Percentiles rank a stretch among this genome's conserved stretches.
Conservation (phyloP, 148 eudicot species). For the Rhododendron griersonianum region DNA sequence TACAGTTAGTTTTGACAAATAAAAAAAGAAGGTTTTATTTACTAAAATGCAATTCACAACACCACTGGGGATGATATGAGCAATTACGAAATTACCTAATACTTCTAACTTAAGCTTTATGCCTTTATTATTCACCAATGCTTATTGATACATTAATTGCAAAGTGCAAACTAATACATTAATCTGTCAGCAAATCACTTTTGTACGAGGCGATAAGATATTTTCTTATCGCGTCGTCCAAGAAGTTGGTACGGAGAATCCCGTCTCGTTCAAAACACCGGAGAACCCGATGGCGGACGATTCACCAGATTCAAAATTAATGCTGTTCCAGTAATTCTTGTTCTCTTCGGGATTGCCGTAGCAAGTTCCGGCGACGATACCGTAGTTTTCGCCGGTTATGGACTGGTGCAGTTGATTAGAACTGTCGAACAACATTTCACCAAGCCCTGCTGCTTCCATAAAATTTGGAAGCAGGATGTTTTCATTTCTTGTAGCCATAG, state of each 20-base stretch:
- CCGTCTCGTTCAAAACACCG: background rate
- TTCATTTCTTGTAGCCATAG: no score
- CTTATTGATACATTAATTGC: background rate
- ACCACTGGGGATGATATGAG: background rate
- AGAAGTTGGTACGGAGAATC: no score
- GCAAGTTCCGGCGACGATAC: background rate
- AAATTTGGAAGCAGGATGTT: background rate
- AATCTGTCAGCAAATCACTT: background rate
- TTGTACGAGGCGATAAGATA: no score
- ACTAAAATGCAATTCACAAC: background rate
- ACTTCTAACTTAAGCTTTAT: background rate
- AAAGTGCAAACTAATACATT: background rate
- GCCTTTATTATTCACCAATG: background rate
- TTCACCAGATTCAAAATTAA: background rate
- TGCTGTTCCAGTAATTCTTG: conserved; percentile 7
- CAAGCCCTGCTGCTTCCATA: background rate
- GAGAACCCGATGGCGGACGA: background rate
- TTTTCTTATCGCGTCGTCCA: background rate
- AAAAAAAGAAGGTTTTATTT: no score
- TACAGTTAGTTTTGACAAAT: no score
- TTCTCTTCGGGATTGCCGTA: background rate
- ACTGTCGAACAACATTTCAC: background rate
- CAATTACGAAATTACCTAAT: background rate
- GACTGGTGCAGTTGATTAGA: background rate
- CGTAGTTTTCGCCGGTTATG: background rate